Base-by-base conservation (phyloP, 2,329 filamentous ascomycete genomes). In the Ceratocystis destructans region DNA sequence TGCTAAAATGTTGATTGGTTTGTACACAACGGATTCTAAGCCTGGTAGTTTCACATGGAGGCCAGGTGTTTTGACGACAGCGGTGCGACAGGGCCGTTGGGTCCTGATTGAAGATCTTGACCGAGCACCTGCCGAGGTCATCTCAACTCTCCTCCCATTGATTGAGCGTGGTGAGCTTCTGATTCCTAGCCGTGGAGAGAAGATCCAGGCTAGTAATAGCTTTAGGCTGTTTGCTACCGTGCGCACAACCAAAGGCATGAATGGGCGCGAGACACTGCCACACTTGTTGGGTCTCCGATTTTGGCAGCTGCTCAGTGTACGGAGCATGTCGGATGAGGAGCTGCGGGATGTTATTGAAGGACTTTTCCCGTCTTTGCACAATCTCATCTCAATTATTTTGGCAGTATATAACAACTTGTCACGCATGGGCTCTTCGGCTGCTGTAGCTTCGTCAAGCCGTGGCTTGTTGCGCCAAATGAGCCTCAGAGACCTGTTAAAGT, bases 81-180 rank as follows among this genome's bases (percentile, higher is more conserved):
- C 95, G 45, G 91, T 97, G 2, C 87, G 83, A 72, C 93, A 99
- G 78, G 95, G 94, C 17, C 83, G 93, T 72, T 99, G 94, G 95
- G 89, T 99, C 5, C 80, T 99, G 70, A 95, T 99, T 68, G 95
- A 99, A 75, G 95, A 99, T 75, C 81, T 99, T 50, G 92, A 99
- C 73, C 86, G 93, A 69, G 94, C 94, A 10, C 94, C 95, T 3
- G 93, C 90, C 70, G 94, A 99, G 75, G 89, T 99, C 61, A 86
- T 99, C 74, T 96, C 93, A 73, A 91, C 92, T 15, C 82, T 99
- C 33, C 80, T 99, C 31, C 94, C 95, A 8, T 81, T 99, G 7
- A 92, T 99, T 68, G 94, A 99, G 76, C 85, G 89, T 68, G 86
- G 90, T n/a, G 90, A 96, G 74, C 82, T 99, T 15, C 80, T 95